Percentiles rank a stretch among this genome's conserved stretches.
Conservation (phyloP, 306 rosid genomes). For the Lathyrus oleraceus region DNA sequence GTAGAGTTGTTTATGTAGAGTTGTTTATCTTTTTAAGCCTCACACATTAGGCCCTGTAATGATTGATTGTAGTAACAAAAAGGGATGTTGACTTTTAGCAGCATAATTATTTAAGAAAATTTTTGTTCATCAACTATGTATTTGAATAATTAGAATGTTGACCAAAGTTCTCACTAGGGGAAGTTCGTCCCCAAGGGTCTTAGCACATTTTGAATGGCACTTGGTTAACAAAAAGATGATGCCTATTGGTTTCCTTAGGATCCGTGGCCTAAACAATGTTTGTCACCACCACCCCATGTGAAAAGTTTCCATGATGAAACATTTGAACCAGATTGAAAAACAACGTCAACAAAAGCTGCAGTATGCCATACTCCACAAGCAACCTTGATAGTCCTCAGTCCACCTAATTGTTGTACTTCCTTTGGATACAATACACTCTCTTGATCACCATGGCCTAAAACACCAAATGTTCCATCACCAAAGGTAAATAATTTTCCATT, state of each 20-base stretch:
- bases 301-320: conserved; percentile 63
- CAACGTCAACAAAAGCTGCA: conserved; percentile 87
- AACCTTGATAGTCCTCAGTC: conserved; percentile 71
- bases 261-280: conserved; percentile 80
- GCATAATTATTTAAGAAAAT: too few species aligned
- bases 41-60: too few species aligned
- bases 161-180: too few species aligned
- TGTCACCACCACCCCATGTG: conserved; percentile 97
- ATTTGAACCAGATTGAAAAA: conserved; percentile 54
- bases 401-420: conserved; percentile 73
- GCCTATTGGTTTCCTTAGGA: conserved; percentile 70
- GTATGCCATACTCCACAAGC: conserved; percentile 99
- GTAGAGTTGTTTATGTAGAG: too few species aligned
- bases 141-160: too few species aligned
- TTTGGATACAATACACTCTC: conserved; percentile 66
- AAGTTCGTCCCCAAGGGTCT: too few species aligned
- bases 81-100: too few species aligned
- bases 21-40: too few species aligned
- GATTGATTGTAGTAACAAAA: too few species aligned
- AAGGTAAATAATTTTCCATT: conserved; percentile 81
- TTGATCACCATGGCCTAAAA: conserved; percentile 87
- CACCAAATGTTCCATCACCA: conserved; percentile 56
- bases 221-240: too few species aligned
- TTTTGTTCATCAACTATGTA: too few species aligned
- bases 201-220: too few species aligned